These are phyloP conservation scores for Phytopythium delawarense DNA, from an alignment of 352 stramenopile genomes.

Conservation along the genomic window DNA sequence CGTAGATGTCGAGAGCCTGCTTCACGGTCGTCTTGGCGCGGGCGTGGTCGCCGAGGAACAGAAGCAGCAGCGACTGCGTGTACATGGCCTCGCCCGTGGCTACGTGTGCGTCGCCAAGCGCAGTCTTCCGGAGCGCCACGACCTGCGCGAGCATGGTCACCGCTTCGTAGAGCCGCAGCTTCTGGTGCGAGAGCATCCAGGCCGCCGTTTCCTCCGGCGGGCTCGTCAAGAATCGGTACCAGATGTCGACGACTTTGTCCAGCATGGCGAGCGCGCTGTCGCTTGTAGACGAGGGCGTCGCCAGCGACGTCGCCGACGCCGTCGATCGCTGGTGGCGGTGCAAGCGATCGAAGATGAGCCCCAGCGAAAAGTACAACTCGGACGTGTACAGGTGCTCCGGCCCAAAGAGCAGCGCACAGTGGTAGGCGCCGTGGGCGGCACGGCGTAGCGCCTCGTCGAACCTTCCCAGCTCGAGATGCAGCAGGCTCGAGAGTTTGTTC, in stretches of 20 bases:
- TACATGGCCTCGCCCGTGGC: slow-evolving; percentile 59
- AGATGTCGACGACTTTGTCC: slow-evolving; percentile 79
- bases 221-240: slow-evolving; percentile 72
- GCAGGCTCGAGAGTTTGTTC: slow-evolving; percentile 68
- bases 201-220: slow-evolving; percentile 53
- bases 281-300: not conserved
- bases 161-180: slow-evolving; percentile 51
- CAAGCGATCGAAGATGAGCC: slow-evolving; percentile 53
- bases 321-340: slow-evolving; percentile 22
- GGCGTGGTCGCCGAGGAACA: slow-evolving; percentile 46
- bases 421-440: slow-evolving; percentile 62
- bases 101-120: slow-evolving; percentile 44
- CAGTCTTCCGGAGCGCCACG: slow-evolving; percentile 25
- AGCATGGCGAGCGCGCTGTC: slow-evolving; percentile 66
- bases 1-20: slow-evolving; percentile 53
- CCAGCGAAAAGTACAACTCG: slow-evolving; percentile 71
- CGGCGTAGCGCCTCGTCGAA: slow-evolving; percentile 54
- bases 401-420: slow-evolving; percentile 64
- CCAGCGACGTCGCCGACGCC: slow-evolving; percentile 1
- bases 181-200: slow-evolving; percentile 62
- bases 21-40: slow-evolving; percentile 48
- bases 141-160: slow-evolving; percentile 59
- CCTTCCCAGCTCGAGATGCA: slow-evolving; percentile 48
- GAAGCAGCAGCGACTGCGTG: slow-evolving; percentile 47
- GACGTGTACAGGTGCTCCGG: slow-evolving; percentile 72